Evolutionary conservation across 2,329 filamentous ascomycete genomes (phyloP).

Genomic region (Pochonia chlamydosporia): DNA sequence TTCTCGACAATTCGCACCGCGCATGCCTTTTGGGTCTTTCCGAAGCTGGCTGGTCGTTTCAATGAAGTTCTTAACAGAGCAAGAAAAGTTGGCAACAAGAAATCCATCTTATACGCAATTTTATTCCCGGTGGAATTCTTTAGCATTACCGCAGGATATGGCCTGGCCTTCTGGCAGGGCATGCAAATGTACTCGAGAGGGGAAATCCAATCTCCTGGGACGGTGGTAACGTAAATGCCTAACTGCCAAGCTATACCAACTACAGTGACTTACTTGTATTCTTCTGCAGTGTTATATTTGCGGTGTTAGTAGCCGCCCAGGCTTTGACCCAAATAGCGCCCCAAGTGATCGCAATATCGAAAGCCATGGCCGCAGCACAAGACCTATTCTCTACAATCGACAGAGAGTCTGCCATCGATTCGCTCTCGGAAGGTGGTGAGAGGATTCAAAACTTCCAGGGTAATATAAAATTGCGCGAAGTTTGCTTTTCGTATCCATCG

Average conservation of each 20-base stretch:
- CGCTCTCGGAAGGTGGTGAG: constrained; percentile 30
- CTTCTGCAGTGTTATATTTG: constrained; percentile 35
- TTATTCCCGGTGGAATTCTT: constrained; percentile 42
- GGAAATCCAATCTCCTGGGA: constrained; percentile 37
- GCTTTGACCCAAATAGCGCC: constrained; percentile 41
- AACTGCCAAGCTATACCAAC: no score
- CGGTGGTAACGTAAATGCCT: constrained; percentile 39
- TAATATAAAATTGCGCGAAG: constrained; percentile 37
- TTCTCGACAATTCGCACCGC: constrained; percentile 43
- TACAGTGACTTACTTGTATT: constrained; percentile 24
- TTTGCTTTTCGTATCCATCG: constrained; percentile 2
- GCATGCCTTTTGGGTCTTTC: constrained; percentile 44
- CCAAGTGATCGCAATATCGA: constrained; percentile 37
- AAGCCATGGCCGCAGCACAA: constrained; percentile 38
- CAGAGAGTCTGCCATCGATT: constrained; percentile 35
- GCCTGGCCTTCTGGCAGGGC: constrained; percentile 47
- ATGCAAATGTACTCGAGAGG: constrained; percentile 38
- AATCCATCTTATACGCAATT: constrained; percentile 36
- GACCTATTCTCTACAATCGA: constrained; percentile 44
- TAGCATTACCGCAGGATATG: constrained; percentile 41
- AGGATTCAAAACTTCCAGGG: constrained; percentile 25
- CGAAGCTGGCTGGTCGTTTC: constrained; percentile 35
- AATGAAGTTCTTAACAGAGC: constrained; percentile 35
- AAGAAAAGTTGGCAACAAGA: constrained; percentile 32
- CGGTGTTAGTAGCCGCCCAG: constrained; percentile 39